Evolutionary conservation across 2,329 filamentous ascomycete genomes (phyloP).

Genomic region (Botryotinia convoluta): DNA sequence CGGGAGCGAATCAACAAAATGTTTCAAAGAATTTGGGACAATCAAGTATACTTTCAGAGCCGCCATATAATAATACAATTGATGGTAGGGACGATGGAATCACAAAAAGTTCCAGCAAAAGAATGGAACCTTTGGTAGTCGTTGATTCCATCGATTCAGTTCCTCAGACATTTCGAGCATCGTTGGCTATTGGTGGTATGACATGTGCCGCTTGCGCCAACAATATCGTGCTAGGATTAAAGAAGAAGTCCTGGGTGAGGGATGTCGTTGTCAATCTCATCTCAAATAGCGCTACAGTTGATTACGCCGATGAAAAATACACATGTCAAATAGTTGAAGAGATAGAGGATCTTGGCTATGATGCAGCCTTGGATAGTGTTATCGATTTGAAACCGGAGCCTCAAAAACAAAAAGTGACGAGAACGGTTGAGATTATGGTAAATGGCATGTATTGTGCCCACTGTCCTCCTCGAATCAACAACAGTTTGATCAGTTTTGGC

Average conservation of each 20-base stretch:
- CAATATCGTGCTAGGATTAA: conserved; percentile 47
- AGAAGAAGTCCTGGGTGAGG: conserved; percentile 48
- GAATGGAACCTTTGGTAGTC: conserved; percentile 34
- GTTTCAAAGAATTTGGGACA: conserved; percentile 12
- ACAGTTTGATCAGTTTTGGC: conserved; percentile 53
- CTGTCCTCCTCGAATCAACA: conserved; percentile 60
- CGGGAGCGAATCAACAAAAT: conserved; percentile 31
- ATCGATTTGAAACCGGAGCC: conserved; percentile 30
- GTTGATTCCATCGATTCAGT: conserved; percentile 37
- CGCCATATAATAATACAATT: background rate
- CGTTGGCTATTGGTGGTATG: conserved; percentile 54
- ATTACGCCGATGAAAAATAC: conserved; percentile 46
- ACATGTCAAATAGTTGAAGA: conserved; percentile 45
- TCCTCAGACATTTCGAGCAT: conserved; percentile 48
- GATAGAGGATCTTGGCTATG: conserved; percentile 65
- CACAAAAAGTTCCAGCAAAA: conserved; percentile 4
- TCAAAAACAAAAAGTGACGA: conserved; percentile 20
- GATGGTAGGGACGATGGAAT: conserved; percentile 5
- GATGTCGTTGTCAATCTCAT: conserved; percentile 51
- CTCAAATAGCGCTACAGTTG: conserved; percentile 50
- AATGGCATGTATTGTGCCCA: conserved; percentile 74
- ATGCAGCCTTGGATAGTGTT: conserved; percentile 56
- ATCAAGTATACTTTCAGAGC: conserved; percentile 1
- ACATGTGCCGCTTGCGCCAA: conserved; percentile 54
- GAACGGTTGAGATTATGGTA: conserved; percentile 63